Conservation (phyloP, 495 filamentous ascomycete species). For the Tuber umbilicatum region DNA sequence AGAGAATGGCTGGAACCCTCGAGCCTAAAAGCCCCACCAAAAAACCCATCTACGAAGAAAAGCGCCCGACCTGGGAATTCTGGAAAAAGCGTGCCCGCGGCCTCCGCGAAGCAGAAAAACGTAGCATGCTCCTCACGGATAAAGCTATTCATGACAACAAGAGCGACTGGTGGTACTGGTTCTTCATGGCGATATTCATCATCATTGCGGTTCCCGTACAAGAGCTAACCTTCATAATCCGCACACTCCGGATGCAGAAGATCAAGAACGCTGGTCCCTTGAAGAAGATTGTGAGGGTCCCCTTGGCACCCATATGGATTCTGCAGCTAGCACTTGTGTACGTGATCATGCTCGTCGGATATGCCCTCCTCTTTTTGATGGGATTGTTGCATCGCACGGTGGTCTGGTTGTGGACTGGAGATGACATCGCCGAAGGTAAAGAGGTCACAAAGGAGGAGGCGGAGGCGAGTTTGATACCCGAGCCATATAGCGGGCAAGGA, state of each 20-base stretch:
- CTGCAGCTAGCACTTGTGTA: not conserved
- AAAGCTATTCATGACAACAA: not conserved
- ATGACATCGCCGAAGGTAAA: not conserved
- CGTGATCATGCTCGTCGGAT: not conserved
- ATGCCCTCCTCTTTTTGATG: not conserved
- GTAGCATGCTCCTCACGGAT: not conserved
- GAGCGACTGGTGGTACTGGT: not conserved
- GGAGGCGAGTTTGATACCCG: not conserved
- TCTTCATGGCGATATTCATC: constrained; percentile 1
- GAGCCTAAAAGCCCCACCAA: not conserved
- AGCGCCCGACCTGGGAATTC: not conserved
- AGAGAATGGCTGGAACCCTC: not conserved
- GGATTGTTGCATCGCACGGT: not conserved
- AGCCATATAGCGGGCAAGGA: not conserved
- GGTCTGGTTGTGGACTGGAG: not conserved
- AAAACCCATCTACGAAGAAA: not conserved
- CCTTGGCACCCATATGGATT: not conserved
- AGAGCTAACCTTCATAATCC: not conserved
- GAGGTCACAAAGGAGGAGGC: not conserved
- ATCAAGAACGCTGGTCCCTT: not conserved
- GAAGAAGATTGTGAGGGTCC: not conserved
- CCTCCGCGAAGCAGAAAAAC: not conserved
- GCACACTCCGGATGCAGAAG: not conserved
- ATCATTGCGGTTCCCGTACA: not conserved
- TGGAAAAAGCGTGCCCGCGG: not conserved